phyloP scores from a whole-genome alignment of 768 basidiomycete genomes.

The Infundibulicybe gibba region DNA sequence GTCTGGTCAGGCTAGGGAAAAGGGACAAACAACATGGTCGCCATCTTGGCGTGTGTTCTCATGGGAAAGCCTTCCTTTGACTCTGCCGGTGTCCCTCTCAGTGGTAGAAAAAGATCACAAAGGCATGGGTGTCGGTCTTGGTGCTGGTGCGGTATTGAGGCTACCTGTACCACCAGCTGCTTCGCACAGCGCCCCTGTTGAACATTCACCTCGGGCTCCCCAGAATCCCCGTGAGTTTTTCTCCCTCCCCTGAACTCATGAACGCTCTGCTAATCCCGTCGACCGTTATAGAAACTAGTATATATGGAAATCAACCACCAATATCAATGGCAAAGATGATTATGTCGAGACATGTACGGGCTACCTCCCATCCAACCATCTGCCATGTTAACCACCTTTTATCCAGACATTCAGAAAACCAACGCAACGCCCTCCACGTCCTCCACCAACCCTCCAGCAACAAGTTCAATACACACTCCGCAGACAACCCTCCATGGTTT shows the following conservation, averaged over 20 bases:
- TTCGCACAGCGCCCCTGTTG: no score
- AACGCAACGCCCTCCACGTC: slow-evolving; percentile 14
- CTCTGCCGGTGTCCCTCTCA: slow-evolving; percentile 20
- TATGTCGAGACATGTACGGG: slow-evolving; percentile 47
- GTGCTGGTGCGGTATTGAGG: background rate
- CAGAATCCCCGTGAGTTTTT: background rate
- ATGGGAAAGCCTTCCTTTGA: slow-evolving; percentile 21
- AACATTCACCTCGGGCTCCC: slow-evolving; percentile 4
- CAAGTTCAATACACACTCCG: no score
- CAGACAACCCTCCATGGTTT: no score
- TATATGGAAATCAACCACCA: slow-evolving; percentile 39
- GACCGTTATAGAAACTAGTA: no score
- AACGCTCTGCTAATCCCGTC: no score
- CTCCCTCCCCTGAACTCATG: no score
- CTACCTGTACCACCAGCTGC: no score
- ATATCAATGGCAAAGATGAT: slow-evolving; percentile 50
- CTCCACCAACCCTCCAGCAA: slow-evolving; percentile 1
- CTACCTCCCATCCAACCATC: background rate
- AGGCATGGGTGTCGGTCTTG: slow-evolving; percentile 18
- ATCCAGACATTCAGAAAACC: slow-evolving; percentile 17
- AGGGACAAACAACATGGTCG: slow-evolving; percentile 13
- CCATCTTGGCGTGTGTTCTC: slow-evolving; percentile 14
- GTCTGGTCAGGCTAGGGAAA: slow-evolving; percentile 6
- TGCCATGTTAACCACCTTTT: background rate
- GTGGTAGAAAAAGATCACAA: slow-evolving; percentile 8